A percentile compares a stretch with the other conserved stretches of the same genome.
Evolutionary conservation across 768 basidiomycete genomes (phyloP).

Genomic region (Holtermannia corniformis): DNA sequence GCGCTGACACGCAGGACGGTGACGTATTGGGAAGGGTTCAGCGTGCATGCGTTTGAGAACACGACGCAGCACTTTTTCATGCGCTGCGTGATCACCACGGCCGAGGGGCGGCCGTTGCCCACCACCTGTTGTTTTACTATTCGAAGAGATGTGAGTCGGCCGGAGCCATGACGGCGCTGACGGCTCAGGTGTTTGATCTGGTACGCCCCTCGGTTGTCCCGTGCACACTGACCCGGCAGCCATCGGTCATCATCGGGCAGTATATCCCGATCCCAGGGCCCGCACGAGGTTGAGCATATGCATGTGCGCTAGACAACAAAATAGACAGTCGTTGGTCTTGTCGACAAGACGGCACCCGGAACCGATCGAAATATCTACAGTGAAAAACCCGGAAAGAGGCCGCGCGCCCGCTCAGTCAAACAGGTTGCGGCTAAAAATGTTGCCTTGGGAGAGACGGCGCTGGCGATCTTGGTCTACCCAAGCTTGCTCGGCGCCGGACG

Average conservation of each 20-base stretch:
- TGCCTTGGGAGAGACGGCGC: neutral
- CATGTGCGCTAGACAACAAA: neutral
- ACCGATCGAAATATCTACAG: neutral
- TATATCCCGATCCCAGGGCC: conserved; percentile 19
- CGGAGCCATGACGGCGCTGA: neutral
- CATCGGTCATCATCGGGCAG: conserved; percentile 34
- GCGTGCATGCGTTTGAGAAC: conserved; percentile 93
- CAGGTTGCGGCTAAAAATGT: neutral
- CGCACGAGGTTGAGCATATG: neutral
- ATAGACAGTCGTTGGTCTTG: neutral
- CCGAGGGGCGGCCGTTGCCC: conserved; percentile 57
- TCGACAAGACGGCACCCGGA: neutral
- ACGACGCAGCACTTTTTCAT: conserved; percentile 91
- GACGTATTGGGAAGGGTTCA: conserved; percentile 73
- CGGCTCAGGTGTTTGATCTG: conserved; percentile 25
- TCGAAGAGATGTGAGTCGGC: conserved; percentile 54
- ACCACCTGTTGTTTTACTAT: conserved; percentile 95
- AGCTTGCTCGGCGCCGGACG: neutral
- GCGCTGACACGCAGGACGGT: conserved; percentile 21
- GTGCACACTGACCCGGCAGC: conserved; percentile 1
- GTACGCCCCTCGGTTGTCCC: neutral
- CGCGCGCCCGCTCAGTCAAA: neutral
- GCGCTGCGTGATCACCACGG: conserved; percentile 80
- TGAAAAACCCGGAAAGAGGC: too few species aligned
- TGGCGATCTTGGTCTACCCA: neutral